Conservation (phyloP, 441 rosid genomes). For the Euphorbia celastroides region DNA sequence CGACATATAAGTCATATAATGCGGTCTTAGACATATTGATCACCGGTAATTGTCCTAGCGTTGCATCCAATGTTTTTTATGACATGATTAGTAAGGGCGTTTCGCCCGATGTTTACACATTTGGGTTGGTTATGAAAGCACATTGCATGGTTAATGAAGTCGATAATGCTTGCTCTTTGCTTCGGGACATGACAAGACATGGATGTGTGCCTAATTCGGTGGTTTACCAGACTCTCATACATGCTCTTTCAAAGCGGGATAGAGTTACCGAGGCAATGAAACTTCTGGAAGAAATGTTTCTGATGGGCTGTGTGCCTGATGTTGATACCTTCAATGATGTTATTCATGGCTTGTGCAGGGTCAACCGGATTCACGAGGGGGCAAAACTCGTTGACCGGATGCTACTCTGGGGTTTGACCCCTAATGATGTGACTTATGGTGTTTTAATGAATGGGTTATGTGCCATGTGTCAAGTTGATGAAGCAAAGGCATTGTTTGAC, state of each 20-base stretch:
- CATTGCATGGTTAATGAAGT: slow-evolving; percentile 61
- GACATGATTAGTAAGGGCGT: slow-evolving; percentile 71
- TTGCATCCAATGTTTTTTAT: slow-evolving; percentile 68
- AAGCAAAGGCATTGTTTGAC: slow-evolving; percentile 53
- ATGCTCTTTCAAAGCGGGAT: slow-evolving; percentile 50
- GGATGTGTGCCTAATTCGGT: slow-evolving; percentile 79
- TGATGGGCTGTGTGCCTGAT: slow-evolving; percentile 77
- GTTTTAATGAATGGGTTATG: slow-evolving; percentile 62
- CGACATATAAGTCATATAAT: slow-evolving; percentile 65
- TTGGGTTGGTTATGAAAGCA: slow-evolving; percentile 74
- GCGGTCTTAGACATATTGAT: slow-evolving; percentile 58
- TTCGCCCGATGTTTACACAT: slow-evolving; percentile 61
- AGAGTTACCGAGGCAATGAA: slow-evolving; percentile 63
- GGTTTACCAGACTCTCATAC: slow-evolving; percentile 73
- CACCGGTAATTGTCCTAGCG: slow-evolving; percentile 43
- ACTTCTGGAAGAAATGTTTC: slow-evolving; percentile 77
- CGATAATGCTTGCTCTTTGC: slow-evolving; percentile 62
- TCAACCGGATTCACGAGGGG: slow-evolving; percentile 61
- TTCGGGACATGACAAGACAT: slow-evolving; percentile 71
- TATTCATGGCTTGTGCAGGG: slow-evolving; percentile 57
- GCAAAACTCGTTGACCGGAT: slow-evolving; percentile 69
- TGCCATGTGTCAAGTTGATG: slow-evolving; percentile 50
- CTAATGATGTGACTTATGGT: slow-evolving; percentile 64
- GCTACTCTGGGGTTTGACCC: slow-evolving; percentile 58
- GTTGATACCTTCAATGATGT: slow-evolving; percentile 79